phyloP scores from a whole-genome alignment of 805 yeast genomes.

The Wickerhamiella domercqiae region DNA sequence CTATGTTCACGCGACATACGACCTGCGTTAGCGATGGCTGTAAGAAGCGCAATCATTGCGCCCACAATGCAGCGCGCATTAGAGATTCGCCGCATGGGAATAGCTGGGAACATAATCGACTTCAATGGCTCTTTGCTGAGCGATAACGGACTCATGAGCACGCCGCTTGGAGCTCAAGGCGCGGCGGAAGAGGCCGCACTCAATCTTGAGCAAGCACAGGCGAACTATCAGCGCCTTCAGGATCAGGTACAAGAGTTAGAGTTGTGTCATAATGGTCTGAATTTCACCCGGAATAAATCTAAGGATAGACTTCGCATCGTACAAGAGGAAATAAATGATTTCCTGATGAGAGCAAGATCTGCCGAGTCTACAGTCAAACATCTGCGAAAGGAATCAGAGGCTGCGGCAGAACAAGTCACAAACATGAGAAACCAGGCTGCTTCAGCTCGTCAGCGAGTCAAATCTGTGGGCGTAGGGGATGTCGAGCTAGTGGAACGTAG shows the following conservation, averaged over 20 bases:
- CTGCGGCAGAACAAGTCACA: too few relatives aligned
- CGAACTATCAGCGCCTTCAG: background rate
- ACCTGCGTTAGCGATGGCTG: slow-evolving; percentile 58
- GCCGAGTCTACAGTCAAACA: too few relatives aligned
- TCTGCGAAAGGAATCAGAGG: too few relatives aligned
- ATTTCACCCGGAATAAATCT: too few relatives aligned
- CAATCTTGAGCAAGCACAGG: background rate
- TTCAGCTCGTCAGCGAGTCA: too few relatives aligned
- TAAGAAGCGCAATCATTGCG: background rate
- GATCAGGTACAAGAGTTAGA: background rate
- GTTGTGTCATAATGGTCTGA: background rate
- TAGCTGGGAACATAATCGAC: background rate
- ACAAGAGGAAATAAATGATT: too few relatives aligned
- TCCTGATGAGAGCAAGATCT: too few relatives aligned
- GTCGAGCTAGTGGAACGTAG: too few relatives aligned
- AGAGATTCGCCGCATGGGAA: background rate
- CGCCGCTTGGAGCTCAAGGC: background rate
- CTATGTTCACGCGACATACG: slow-evolving; percentile 54
- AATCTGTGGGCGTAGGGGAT: too few relatives aligned
- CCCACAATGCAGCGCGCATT: background rate
- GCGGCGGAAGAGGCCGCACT: background rate
- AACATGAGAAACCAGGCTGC: too few relatives aligned
- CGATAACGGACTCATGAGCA: background rate
- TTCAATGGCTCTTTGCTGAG: background rate
- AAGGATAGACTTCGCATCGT: too few relatives aligned